These are phyloP conservation scores for Earliella scabrosa DNA, from an alignment of 1,284 basidiomycete genomes.

Conservation along the genomic window DNA sequence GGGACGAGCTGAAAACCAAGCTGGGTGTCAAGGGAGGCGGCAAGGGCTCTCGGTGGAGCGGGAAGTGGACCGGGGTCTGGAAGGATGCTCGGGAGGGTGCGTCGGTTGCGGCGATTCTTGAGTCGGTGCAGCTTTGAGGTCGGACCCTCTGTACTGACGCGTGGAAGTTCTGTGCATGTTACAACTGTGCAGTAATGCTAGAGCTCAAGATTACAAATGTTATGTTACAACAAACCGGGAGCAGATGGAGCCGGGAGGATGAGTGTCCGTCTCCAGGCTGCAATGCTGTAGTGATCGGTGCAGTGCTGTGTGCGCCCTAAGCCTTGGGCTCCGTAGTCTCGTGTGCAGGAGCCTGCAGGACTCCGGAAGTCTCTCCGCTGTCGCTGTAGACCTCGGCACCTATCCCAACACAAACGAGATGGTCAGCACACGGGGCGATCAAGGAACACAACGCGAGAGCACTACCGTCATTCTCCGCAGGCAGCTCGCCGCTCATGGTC, in stretches of 20 bases:
- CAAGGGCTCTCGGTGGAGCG: constrained; percentile 69
- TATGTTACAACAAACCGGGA: constrained; percentile 18
- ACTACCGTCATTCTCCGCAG: constrained; percentile 19
- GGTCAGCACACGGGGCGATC: background rate
- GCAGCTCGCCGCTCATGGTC: constrained; percentile 18
- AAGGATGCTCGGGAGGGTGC: constrained; percentile 36
- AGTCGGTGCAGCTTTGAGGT: constrained; percentile 3
- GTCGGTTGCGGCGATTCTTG: constrained; percentile 43
- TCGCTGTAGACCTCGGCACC: constrained; percentile 22
- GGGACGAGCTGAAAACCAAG: constrained; percentile 60
- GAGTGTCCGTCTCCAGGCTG: background rate
- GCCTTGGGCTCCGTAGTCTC: constrained; percentile 14
- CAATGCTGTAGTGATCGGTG: background rate
- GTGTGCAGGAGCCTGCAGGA: constrained; percentile 11
- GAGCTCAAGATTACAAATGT: constrained; percentile 8
- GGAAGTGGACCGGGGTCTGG: constrained; percentile 57
- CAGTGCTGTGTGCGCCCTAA: background rate
- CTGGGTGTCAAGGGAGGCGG: constrained; percentile 68
- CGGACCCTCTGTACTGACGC: background rate
- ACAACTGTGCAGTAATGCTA: background rate
- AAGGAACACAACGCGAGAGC: background rate
- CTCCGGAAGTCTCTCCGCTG: constrained; percentile 13
- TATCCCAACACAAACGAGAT: background rate
- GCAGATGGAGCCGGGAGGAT: background rate
- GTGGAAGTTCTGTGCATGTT: too few species aligned